These are phyloP conservation scores for Rosa rugosa DNA, from an alignment of 306 rosid genomes.

Conservation along the genomic window DNA sequence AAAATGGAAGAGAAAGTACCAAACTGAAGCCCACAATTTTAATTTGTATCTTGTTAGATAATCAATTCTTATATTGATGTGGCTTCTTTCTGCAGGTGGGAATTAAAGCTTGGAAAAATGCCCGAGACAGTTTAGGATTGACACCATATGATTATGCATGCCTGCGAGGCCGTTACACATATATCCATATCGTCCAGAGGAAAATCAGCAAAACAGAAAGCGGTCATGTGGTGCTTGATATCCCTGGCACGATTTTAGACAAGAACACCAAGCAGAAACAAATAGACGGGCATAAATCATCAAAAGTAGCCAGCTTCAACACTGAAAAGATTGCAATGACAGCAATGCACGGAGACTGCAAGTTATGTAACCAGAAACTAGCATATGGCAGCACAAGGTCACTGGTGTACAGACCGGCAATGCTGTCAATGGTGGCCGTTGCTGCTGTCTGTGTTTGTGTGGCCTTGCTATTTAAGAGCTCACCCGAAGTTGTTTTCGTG, in stretches of 20 bases:
- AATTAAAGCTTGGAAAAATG: conserved; percentile 78
- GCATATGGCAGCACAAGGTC: conserved; percentile 43
- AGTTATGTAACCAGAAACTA: conserved; percentile 47
- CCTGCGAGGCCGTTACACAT: conserved; percentile 55
- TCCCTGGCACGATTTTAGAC: conserved; percentile 48
- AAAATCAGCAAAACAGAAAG: conserved; percentile 44
- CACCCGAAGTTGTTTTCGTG: conserved; percentile 60
- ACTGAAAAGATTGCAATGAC: conserved; percentile 38
- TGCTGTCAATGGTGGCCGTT: conserved; percentile 82
- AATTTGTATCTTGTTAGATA: not conserved
- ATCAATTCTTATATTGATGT: conserved; percentile 9
- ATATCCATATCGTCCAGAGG: conserved; percentile 62
- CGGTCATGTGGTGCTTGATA: conserved; percentile 65
- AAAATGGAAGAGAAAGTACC: not conserved
- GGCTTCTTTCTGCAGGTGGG: conserved; percentile 58
- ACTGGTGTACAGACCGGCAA: conserved; percentile 66
- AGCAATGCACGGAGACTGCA: conserved; percentile 33
- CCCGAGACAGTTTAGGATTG: conserved; percentile 59
- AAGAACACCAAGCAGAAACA: conserved; percentile 42
- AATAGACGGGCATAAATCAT: conserved; percentile 30
- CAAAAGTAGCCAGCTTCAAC: conserved; percentile 50
- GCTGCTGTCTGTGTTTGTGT: conserved; percentile 90
- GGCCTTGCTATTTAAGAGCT: conserved; percentile 86
- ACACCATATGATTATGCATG: conserved; percentile 74
- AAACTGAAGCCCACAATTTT: not conserved